These are phyloP conservation scores for Coleophoma crateriformis DNA, from an alignment of 2,329 filamentous ascomycete genomes.

Conservation along the genomic window DNA sequence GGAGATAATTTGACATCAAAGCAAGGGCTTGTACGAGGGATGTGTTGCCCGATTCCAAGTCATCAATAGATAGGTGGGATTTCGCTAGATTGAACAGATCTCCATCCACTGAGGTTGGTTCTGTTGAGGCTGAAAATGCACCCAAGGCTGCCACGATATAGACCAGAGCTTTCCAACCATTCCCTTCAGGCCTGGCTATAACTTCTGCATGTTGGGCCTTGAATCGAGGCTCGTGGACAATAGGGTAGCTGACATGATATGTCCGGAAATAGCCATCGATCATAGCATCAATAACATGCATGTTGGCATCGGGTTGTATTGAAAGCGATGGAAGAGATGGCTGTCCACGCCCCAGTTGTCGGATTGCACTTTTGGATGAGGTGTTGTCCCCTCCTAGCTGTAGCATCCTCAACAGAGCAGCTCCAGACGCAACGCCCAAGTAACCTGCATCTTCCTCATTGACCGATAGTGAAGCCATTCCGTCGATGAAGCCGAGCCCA, in stretches of 20 bases:
- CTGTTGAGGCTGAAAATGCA: conserved; percentile 4
- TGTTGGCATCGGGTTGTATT: conserved; percentile 2
- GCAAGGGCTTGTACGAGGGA: conserved; percentile 37
- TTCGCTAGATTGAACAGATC: conserved; percentile 9
- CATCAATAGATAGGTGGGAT: conserved; percentile 32
- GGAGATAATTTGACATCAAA: conserved; percentile 41
- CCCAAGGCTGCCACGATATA: conserved; percentile 12
- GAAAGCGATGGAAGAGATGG: neutral
- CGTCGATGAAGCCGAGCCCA: conserved; percentile 8
- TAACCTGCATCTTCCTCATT: conserved; percentile 10
- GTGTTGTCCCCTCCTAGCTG: neutral
- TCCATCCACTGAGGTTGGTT: conserved; percentile 6
- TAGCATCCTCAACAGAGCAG: conserved; percentile 8
- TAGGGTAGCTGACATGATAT: conserved; percentile 38
- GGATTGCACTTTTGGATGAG: neutral
- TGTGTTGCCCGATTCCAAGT: conserved; percentile 38
- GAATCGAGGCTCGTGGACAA: conserved; percentile 38
- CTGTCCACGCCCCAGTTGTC: neutral
- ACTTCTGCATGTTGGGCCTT: conserved; percentile 23
- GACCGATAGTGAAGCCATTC: conserved; percentile 13
- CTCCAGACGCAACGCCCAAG: conserved; percentile 11
- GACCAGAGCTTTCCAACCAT: conserved; percentile 8
- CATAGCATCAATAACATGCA: conserved; percentile 7
- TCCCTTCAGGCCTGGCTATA: conserved; percentile 6
- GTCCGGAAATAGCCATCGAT: conserved; percentile 35